Base-by-base conservation (phyloP, 2,329 filamentous ascomycete genomes). In the Epicoccum nigrum region DNA sequence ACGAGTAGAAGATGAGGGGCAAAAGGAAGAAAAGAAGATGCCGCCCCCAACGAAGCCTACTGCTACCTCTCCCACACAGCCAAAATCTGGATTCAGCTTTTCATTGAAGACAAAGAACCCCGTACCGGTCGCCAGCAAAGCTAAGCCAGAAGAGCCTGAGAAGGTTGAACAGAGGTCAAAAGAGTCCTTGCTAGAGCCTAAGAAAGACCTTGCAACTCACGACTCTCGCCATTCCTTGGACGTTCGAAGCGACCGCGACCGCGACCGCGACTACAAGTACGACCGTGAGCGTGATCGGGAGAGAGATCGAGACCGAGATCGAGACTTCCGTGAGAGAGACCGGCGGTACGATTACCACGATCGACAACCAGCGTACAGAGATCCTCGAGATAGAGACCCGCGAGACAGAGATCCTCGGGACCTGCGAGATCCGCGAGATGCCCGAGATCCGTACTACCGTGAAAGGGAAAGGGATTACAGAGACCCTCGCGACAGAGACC, bases 31-130 rank as follows among this genome's bases (percentile, higher is more conserved):
- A 19, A 74, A 77, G 44, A 79, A 82, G 49, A 77, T 79, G 45
- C 83, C 84, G 74, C 80, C 81, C 23, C 79, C 83, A 9, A 60
- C 58, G 4, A 78, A 74, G 17, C 49, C 82, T 83, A 21, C 58
- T 50, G 77, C 83, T 31, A 74, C 81, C 2, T 78, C 82, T 16
- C 77, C 79, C 2, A 80, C 83, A 78, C 82, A 53, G 67, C 74
- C 53, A 71, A 79, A 67, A 39, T 77, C 79, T 51, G 77, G 77
- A 2, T 95, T 97, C 67, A 95, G 91, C 70, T 97, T 97, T 71
- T 91, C 92, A 1, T 91, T 97, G 73, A 97, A 97, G 70, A 83
- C 86, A 8, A 83, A 88, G 33, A 81, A 80, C 9, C 79, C 81
- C 3, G 79, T 86, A 16, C 75, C 77, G 20, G 77, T 81, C 55